A percentile compares a stretch with the other conserved stretches of the same genome.
phyloP scores from a whole-genome alignment of 1,284 basidiomycete species.

The Puccinia brachypodii region DNA sequence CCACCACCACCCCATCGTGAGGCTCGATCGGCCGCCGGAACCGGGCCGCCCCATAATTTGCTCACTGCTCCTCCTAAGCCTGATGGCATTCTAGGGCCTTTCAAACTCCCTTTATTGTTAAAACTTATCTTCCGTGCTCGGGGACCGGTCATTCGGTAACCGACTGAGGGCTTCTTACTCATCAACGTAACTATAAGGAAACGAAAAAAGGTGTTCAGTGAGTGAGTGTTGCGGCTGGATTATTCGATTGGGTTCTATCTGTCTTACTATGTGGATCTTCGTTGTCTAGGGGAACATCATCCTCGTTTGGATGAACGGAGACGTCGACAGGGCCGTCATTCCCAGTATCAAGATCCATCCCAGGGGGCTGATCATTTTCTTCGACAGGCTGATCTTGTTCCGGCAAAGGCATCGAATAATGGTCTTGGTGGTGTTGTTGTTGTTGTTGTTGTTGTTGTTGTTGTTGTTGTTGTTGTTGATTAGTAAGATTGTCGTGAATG shows the following conservation, averaged over 20 bases:
- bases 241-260: neutral
- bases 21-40: constrained; percentile 43
- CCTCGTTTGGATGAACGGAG: constrained; percentile 15
- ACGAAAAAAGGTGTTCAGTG: neutral
- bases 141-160: constrained; percentile 26
- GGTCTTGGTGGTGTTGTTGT: too few relatives aligned
- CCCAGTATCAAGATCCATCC: neutral
- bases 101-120: constrained; percentile 23
- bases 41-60: constrained; percentile 45
- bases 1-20: constrained; percentile 27
- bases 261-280: constrained; percentile 30
- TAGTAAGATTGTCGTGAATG: neutral
- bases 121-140: constrained; percentile 45
- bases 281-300: neutral
- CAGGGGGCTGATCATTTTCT: constrained; percentile 23
- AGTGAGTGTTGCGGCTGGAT: neutral
- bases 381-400: constrained; percentile 44
- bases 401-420: too few relatives aligned
- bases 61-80: constrained; percentile 31
- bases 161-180: constrained; percentile 43
- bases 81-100: constrained; percentile 39
- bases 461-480: too few relatives aligned
- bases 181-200: constrained; percentile 32
- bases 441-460: too few relatives aligned
- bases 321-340: constrained; percentile 18